Base-by-base conservation (phyloP, 805 yeast species). In the Naumovozyma dairenensis region DNA sequence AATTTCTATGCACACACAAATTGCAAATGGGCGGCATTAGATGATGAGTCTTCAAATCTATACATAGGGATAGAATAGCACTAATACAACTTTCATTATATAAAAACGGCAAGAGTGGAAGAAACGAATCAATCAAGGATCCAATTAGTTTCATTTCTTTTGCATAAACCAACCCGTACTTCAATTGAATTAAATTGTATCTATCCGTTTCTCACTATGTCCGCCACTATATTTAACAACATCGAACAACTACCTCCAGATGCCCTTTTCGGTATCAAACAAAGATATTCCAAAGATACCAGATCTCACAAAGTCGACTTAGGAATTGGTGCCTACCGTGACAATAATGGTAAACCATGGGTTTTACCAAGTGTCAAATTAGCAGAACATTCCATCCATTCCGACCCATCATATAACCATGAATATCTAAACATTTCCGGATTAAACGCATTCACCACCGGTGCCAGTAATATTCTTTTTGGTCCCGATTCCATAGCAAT, bases 301-400 rank as follows among this genome's bases (percentile, higher is more conserved):
- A 65, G 89, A 37, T 14, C 67, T 2, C 60, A 63, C 39, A 87
- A 85, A 60, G 94, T 85, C 32, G 95, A 86, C 55, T 66, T 83
- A 47, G 92, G 93, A 25, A 80, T 83, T 43, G 94, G 94, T 40
- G 97, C 97, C n/a, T 89, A 89, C 66, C 73, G 97, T 57, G 94
- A 86, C 58, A 76, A 80, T 55, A 47, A 60, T 7, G 97, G 97
- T 30, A 74, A 77, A 57, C 96, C 97, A 30, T 85, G 83, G 73
- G 80, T 89, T 37, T 69, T 87, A 46, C 87, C 93, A 13, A 72
- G 82, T 16, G 89, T 82, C 7, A 66, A 57, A 42, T 53, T 61
- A 34, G 94, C 93, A 29, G 94, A 85, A 60, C 56, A 63, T 34
- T 57, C 71, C 48, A 62, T 86, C 38, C 74, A 76, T 24, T 57